Evolutionary conservation across 306 rosid genomes (phyloP), one percentile per base, ranked within the genome.

Genomic region (Trifolium repens): DNA sequence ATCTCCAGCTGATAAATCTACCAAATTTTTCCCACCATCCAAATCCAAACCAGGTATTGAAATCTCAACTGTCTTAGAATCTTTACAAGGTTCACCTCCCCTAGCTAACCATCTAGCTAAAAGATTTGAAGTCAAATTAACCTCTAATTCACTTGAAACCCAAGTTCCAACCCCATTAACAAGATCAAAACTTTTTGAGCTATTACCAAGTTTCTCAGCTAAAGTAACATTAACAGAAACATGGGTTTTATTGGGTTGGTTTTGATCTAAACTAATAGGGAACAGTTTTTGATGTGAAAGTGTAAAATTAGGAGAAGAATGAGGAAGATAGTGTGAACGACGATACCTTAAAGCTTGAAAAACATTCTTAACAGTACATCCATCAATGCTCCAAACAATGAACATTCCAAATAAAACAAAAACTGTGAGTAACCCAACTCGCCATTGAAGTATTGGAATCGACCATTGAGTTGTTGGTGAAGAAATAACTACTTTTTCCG

Each of bases 31-130:
- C 82, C 46, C 46, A 57, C 78, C 79, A 70, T 94, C 98, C 83
- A 92, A 90, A 57, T 94, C 98, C 84, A 92, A 90, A 47, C 87
- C 89, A 80, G 96, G 87, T 72, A 90, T 80, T 8, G 85, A 55
- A 77, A 94, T 84, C 8, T 79, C 88, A 61, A 67, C 84, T 0
- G 99, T 85, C 84, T 59, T 79, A 2, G 98, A 88, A 82, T 86
- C 97, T 67, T 55, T 84, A 63, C 99, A 94, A 14, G 96, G 91
- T 68, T 89, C 84, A n/a, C 97, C 98, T 24, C 98, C 98, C 7
- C 83, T 87, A 75, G 88, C 85, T 26, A 76, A 73, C 99, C 97
- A 94, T 16, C 71, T 22, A 39, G 93, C 87, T 24, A 94, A 52
- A 54, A 94, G 89, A 83, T 83, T 89, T 46, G 84, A 71, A 27